Base-by-base conservation (phyloP, 495 filamentous ascomycete species). In the Talaromyces nanjingensis region DNA sequence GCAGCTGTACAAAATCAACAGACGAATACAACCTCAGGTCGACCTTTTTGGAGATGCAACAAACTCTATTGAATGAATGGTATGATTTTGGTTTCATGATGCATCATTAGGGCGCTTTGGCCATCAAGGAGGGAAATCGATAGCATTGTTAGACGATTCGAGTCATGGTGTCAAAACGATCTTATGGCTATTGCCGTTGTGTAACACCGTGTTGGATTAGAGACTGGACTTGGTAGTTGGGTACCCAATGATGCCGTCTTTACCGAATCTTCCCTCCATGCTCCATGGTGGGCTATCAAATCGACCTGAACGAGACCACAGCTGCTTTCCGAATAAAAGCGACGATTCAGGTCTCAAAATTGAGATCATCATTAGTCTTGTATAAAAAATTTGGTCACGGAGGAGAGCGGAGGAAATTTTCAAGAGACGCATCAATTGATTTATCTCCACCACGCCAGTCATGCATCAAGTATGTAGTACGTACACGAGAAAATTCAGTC, bases 11-110 rank as follows among this genome's bases (percentile, higher is more conserved):
- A 53, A 9, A 53, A 9, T n/a, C 16, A 33, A 34, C 31, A 37
- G 18, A n/a, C n/a, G 27, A 34, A 27, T 16, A 56, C 24, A 25
- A 16, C 54, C 11, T 31, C 54, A 27, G 18, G 24, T 42, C 59
- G 59, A n/a, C 39, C 18, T 25, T 60, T 60, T 60, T 60, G 59
- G 59, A 22, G 34, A 49, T 42, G 59, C 24, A 39, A 60, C 25
- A 60, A 60, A 29, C 37, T 60, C 8, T 60, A 60, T 60, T 60
- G 22, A 59, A 34, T 18, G 12, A 16, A 3, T 39, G 29, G 18
- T 31, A 18, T 37, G 27, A 24, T 14, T 42, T 60, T 42, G 14
- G 5, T 4, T 27, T 60, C 16, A 22, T 37, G 25, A n/a, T 58
- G 16, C 2, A 53, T 24, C 18, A 22, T n/a, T 24, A 55, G 20